phyloP scores from a whole-genome alignment of 176 grass and related monocot genomes.

The Triticum dicoccoides region DNA sequence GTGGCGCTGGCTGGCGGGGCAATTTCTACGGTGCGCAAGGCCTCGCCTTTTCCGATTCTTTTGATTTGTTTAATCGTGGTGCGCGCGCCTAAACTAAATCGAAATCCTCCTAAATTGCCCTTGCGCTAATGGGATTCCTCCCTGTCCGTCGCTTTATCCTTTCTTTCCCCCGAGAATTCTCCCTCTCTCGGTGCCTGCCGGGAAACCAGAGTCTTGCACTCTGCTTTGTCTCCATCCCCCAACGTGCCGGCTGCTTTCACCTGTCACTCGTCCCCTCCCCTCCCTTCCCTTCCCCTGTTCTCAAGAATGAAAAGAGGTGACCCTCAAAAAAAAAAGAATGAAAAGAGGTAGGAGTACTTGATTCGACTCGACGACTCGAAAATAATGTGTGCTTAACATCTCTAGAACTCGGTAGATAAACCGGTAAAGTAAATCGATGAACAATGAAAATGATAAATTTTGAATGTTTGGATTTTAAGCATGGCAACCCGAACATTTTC shows the following conservation, averaged over 20 bases:
- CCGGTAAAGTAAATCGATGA: too few species aligned
- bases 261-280: too few species aligned
- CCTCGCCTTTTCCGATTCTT: conserved; percentile 42
- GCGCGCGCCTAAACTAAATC: background rate
- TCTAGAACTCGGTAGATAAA: too few species aligned
- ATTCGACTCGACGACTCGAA: too few species aligned
- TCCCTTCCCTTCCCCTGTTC: background rate
- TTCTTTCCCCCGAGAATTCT: background rate
- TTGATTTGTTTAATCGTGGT: conserved; percentile 33
- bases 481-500: too few species aligned
- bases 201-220: too few species aligned
- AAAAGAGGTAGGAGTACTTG: background rate
- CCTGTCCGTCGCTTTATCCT: background rate
- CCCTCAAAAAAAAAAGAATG: background rate
- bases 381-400: too few species aligned
- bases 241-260: background rate
- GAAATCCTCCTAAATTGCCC: background rate
- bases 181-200: too few species aligned
- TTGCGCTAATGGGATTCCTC: conserved; percentile 31
- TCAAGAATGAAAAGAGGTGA: background rate
- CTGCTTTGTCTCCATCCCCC: too few species aligned
- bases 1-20: background rate
- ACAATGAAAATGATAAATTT: too few species aligned
- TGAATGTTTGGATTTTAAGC: too few species aligned
- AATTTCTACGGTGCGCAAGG: conserved; percentile 48